Conservation (phyloP, 1,284 basidiomycete genomes). For the Tilletia walkeri region DNA sequence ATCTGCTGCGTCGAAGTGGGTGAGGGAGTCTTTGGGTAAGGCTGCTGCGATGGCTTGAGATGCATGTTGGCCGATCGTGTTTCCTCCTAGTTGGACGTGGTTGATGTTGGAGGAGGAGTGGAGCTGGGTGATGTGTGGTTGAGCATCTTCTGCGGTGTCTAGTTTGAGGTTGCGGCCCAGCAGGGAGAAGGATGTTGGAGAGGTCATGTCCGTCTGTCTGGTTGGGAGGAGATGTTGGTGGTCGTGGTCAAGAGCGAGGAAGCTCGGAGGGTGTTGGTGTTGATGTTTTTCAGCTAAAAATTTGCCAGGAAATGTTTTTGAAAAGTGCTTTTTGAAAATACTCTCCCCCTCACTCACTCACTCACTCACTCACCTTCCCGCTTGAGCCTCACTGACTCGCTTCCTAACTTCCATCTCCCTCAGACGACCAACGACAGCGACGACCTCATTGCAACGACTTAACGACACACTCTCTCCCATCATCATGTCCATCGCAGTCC, state of each 20-base stretch:
- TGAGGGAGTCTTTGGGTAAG: constrained; percentile 55
- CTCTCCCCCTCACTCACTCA: too few species aligned
- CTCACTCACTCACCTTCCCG: too few species aligned
- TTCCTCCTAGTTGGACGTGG: constrained; percentile 90
- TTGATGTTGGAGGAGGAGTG: constrained; percentile 50
- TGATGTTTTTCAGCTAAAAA: not conserved
- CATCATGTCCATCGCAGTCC: constrained; percentile 7
- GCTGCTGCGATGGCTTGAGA: constrained; percentile 80
- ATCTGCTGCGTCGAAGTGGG: constrained; percentile 71
- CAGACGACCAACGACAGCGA: too few species aligned
- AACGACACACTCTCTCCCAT: too few species aligned
- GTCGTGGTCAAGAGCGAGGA: not conserved
- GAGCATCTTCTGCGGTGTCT: constrained; percentile 73
- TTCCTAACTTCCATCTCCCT: too few species aligned
- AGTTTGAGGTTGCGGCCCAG: constrained; percentile 69
- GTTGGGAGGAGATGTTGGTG: constrained; percentile 16
- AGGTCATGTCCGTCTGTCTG: not conserved
- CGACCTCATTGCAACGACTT: too few species aligned
- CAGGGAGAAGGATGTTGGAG: constrained; percentile 30
- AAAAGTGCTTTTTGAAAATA: too few species aligned
- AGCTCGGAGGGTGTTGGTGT: not conserved
- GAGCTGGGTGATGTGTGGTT: constrained; percentile 68
- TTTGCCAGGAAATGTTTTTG: too few species aligned
- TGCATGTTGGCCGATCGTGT: constrained; percentile 92
- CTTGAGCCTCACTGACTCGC: too few species aligned